Conservation (phyloP, 2,329 filamentous ascomycete species). For the Dactylella cylindrospora region DNA sequence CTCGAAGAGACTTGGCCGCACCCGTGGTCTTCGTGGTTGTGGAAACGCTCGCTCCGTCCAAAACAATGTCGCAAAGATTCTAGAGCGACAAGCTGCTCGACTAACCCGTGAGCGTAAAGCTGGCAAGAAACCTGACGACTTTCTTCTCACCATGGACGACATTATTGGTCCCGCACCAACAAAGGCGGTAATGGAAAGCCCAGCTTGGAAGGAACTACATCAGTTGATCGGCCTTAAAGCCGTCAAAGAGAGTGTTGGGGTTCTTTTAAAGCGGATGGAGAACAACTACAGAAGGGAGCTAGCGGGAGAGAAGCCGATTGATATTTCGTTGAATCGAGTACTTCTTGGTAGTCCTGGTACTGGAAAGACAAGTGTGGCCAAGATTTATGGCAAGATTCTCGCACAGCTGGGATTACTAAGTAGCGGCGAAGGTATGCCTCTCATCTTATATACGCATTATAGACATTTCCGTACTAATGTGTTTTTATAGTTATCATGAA, state of each 20-base stretch:
- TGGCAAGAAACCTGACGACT: constrained; percentile 58
- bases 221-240: constrained; percentile 61
- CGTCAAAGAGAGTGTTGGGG: constrained; percentile 65
- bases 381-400: constrained; percentile 69
- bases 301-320: constrained; percentile 60
- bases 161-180: constrained; percentile 69
- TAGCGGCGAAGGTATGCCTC: constrained; percentile 59
- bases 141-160: constrained; percentile 66
- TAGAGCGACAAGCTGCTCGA: constrained; percentile 62
- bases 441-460: not conserved
- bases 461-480: constrained; percentile 1
- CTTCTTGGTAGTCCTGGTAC: constrained; percentile 74
- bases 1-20: constrained; percentile 62
- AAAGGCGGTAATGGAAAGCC: constrained; percentile 56
- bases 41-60: constrained; percentile 72
- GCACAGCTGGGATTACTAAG: constrained; percentile 67
- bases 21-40: constrained; percentile 67
- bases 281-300: constrained; percentile 69
- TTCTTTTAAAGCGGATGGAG: constrained; percentile 63
- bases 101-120: constrained; percentile 56
- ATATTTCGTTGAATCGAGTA: constrained; percentile 67
- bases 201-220: constrained; percentile 63
- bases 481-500: constrained; percentile 60
- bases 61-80: constrained; percentile 61
- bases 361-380: constrained; percentile 74